Base-by-base conservation (phyloP, 1,284 basidiomycete genomes). In the Malassezia furfur region DNA sequence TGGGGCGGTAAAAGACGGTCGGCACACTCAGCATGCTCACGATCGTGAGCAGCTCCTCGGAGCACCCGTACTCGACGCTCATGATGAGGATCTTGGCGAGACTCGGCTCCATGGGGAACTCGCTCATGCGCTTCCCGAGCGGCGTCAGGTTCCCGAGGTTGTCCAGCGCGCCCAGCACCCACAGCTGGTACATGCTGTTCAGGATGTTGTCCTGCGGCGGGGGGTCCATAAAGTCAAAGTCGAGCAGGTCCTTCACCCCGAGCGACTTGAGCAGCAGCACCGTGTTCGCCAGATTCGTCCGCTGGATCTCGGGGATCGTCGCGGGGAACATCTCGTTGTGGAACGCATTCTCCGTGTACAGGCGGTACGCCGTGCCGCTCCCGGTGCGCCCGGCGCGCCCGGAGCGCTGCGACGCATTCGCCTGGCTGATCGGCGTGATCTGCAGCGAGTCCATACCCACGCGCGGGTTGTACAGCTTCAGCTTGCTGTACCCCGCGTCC, bases 361-460 rank as follows among this genome's bases (percentile, higher is more conserved):
- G 79, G 4, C 94, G 87, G 78, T 96, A 98, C 6, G 76, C 93
- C 90, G 78, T 86, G 87, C 22, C 89, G 52, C 28, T 49, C 4
- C 94, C 94, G 0, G 94, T 98, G 60, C 94, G 83, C 4, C 94
- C 94, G 40, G 94, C 94, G 71, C 94, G 85, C 58, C 94, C 94
- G 6, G 89, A 88, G 12, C 94, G 81, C 77, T 99, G 94, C 63
- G 87, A 90, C 86, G 91, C 78, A 62, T 96, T 96, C 15, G 94
- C 94, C 73, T 98, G 93, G 45, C 65, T 67, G 77, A 99, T 93
- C 0, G 94, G 94, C 7, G 93, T 98, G 66, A 99, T 96, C 75
- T 98, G 93, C 44, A 99, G 79, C 9, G 91, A 90, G 70, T 98
- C 94, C 94, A 98, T 98, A 60, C 94, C 94, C 60, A 98, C 90